Conservation (phyloP, 2,329 filamentous ascomycete species). For the Fusarium sublunatum region DNA sequence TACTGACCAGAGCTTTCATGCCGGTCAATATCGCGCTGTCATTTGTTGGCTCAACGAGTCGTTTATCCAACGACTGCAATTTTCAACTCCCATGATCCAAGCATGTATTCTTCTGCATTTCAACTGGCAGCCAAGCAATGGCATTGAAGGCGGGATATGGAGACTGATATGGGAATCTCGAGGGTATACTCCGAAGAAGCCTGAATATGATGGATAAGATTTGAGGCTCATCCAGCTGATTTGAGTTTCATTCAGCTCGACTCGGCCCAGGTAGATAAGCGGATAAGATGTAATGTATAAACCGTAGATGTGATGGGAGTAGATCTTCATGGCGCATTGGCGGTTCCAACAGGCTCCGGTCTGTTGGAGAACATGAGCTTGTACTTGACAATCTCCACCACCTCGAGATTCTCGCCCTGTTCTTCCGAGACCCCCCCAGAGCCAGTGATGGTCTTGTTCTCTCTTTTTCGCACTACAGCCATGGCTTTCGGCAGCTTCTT, state of each 20-base stretch:
- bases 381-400: constrained; percentile 87
- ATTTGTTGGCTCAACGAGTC: neutral
- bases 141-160: neutral
- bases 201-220: neutral
- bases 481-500: constrained; percentile 85
- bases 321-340: constrained; percentile 45
- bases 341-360: constrained; percentile 82
- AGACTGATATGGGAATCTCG: neutral
- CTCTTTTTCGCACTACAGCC: constrained; percentile 76
- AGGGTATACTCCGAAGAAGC: neutral
- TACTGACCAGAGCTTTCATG: neutral
- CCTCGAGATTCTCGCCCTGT: constrained; percentile 71
- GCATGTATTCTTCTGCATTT: too few relatives aligned
- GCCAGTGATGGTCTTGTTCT: constrained; percentile 56
- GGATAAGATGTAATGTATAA: neutral
- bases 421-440: constrained; percentile 54
- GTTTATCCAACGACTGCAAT: neutral
- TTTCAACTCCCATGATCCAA: neutral
- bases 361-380: constrained; percentile 87
- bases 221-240: neutral
- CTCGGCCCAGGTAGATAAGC: too few relatives aligned
- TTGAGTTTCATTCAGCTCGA: neutral
- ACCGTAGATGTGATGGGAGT: neutral
- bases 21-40: neutral
- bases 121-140: neutral